A percentile compares a stretch with the other conserved stretches of the same genome.
These are phyloP conservation scores for Wickerhamiella domercqiae DNA, from an alignment of 805 yeast species.

Conservation along the genomic window DNA sequence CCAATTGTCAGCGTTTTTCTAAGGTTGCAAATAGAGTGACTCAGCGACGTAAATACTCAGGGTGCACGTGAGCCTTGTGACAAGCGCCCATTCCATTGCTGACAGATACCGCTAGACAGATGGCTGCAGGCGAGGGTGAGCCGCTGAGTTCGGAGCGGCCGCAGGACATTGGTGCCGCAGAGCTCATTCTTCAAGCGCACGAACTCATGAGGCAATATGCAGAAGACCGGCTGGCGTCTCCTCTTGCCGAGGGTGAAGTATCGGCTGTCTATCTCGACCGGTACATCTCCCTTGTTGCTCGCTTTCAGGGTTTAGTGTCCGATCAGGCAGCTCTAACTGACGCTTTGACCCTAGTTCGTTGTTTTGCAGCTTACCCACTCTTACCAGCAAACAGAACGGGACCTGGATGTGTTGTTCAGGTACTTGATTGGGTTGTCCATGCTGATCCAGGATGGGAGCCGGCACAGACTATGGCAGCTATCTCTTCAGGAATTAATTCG, in stretches of 20 bases:
- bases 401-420: neutral
- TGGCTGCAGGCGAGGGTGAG: too few relatives aligned
- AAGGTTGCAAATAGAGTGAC: too few relatives aligned
- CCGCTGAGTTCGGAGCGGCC: too few relatives aligned
- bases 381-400: slow-evolving; percentile 1
- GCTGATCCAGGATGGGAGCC: slow-evolving; percentile 7
- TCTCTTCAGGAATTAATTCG: neutral
- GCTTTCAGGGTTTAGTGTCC: slow-evolving; percentile 1
- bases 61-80: too few relatives aligned
- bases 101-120: too few relatives aligned
- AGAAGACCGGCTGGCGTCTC: slow-evolving; percentile 7
- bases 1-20: too few relatives aligned
- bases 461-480: neutral
- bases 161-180: slow-evolving; percentile 6
- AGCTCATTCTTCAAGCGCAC: slow-evolving; percentile 7
- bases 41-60: too few relatives aligned
- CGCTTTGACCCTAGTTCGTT: slow-evolving; percentile 8
- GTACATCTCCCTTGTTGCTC: slow-evolving; percentile 5
- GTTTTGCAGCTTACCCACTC: slow-evolving; percentile 8
- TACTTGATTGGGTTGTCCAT: slow-evolving; percentile 4
- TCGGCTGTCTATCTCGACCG: slow-evolving; percentile 5
- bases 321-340: slow-evolving; percentile 8
- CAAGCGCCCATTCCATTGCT: too few relatives aligned
- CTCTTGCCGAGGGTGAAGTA: slow-evolving; percentile 7
- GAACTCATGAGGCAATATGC: slow-evolving; percentile 10